Evolutionary conservation across 441 rosid species (phyloP), one percentile per base, ranked within the genome.

Genomic region (Aquilaria agallochum): DNA sequence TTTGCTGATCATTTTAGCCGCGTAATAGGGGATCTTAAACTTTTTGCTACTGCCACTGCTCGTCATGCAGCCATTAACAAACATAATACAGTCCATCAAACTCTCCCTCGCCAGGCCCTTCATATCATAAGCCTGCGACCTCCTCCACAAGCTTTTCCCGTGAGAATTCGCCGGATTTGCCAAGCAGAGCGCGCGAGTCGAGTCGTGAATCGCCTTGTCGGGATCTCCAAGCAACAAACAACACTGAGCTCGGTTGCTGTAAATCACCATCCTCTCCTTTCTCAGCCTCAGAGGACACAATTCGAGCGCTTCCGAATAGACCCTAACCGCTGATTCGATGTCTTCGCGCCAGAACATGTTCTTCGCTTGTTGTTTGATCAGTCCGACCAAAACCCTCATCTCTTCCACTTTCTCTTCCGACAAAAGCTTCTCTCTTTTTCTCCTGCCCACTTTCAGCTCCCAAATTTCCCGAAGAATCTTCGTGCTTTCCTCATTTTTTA

Each of bases 101-200:
- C 98, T 86, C 73, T 92, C 90, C 69, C 72, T 88, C 13, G 78
- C 80, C 68, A 79, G 62, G 32, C 94, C 94, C 68, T 69, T 74
- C 82, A 87, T 84, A 56, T 87, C 95, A 63, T 87, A 92, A 60
- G 95, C 98, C 74, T 83, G 94, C 45, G 94, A 82, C 67, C 98
- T 74, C 79, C 91, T 89, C 98, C 98, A 92, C 69, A 92, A 73
- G 72, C 98, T 92, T 76, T 78, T 89, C 59, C 76, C 67, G 52
- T 89, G 96, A 5, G 80, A 75, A 31, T 61, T 83, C 46, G 47
- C 67, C 1, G 73, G 44, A 57, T 69, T 69, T 8, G 42, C 42
- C 50, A 89, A 62, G 58, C 87, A 76, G 67, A 86, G 68, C 69
- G 95, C 96, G 73, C 91, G 78, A 36, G 98, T 92, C 4, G 92